Evolutionary conservation across 805 yeast genomes (phyloP).

Genomic region (Ogataea wickerhamii): DNA sequence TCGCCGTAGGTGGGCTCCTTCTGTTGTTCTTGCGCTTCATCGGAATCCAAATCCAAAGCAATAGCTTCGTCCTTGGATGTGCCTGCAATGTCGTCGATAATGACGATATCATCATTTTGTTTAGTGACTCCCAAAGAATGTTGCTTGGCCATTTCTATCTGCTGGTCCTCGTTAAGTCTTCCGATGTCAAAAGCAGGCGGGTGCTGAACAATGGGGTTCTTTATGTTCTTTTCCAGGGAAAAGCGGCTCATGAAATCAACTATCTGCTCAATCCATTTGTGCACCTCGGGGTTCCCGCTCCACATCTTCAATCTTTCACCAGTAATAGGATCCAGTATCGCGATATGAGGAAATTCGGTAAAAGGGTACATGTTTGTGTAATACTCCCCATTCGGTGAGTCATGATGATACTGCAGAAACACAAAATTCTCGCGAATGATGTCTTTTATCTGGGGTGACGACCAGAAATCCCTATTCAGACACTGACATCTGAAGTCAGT

Average conservation of each 20-base stretch:
- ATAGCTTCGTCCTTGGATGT: constrained; percentile 21
- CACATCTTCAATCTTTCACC: constrained; percentile 84
- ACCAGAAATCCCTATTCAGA: constrained; percentile 92
- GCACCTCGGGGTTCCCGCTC: constrained; percentile 62
- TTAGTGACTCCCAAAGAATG: constrained; percentile 46
- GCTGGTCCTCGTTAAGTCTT: constrained; percentile 76
- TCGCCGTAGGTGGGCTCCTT: constrained; percentile 17
- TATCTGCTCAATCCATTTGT: constrained; percentile 63
- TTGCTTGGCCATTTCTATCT: constrained; percentile 68
- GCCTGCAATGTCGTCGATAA: constrained; percentile 22
- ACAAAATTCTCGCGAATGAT: constrained; percentile 65
- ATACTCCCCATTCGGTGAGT: constrained; percentile 67
- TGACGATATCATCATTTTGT: constrained; percentile 27
- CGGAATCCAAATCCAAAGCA: constrained; percentile 15
- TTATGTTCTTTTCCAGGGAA: constrained; percentile 58
- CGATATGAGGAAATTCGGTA: constrained; percentile 75
- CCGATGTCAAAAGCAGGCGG: constrained; percentile 60
- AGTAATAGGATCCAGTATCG: constrained; percentile 90
- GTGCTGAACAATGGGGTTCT: constrained; percentile 64
- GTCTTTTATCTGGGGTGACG: constrained; percentile 59
- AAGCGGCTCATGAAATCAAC: constrained; percentile 63
- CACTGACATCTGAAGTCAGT: constrained; percentile 86
- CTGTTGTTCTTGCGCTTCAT: constrained; percentile 14
- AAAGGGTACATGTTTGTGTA: constrained; percentile 74
- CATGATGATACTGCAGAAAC: constrained; percentile 81